phyloP scores from a whole-genome alignment of 2,329 filamentous ascomycete genomes.

The Colletotrichum falcatum region DNA sequence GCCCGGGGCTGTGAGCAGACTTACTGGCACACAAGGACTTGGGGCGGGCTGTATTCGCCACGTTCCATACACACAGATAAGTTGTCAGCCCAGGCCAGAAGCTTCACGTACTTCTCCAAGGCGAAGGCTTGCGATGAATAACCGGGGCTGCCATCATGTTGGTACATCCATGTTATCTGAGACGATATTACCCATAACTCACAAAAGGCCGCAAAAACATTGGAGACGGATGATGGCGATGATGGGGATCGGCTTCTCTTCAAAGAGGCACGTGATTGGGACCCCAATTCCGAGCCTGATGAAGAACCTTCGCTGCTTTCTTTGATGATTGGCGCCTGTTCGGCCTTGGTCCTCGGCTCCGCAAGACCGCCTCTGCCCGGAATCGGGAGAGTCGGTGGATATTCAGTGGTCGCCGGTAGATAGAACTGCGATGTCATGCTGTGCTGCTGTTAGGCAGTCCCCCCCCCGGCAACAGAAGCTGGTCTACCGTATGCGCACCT shows the following conservation, averaged over 20 bases:
- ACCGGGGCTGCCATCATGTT: conserved; percentile 40
- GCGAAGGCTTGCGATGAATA: conserved; percentile 44
- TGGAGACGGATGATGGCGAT: conserved; percentile 40
- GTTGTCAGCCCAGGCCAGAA: conserved; percentile 53
- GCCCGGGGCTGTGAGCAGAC: conserved; percentile 31
- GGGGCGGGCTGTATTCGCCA: conserved; percentile 46
- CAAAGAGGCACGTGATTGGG: neutral
- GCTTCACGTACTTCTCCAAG: conserved; percentile 53
- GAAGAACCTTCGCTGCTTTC: neutral
- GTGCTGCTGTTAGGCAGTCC: conserved; percentile 1
- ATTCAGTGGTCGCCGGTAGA: conserved; percentile 34
- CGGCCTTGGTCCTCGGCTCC: neutral
- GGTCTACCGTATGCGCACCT: conserved; percentile 46
- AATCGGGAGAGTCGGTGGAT: conserved; percentile 33
- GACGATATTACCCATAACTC: conserved; percentile 53
- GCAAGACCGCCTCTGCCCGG: conserved; percentile 12
- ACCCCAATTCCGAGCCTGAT: neutral
- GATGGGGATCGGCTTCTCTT: conserved; percentile 11
- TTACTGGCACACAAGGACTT: conserved; percentile 53
- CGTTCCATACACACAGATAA: conserved; percentile 48
- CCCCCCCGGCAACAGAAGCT: no score
- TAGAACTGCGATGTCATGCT: conserved; percentile 33
- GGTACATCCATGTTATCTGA: conserved; percentile 47
- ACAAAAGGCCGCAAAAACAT: conserved; percentile 50
- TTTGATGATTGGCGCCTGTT: neutral